Evolutionary conservation across 345 rosid species (phyloP).

Genomic region (Toxicodendron radicans): DNA sequence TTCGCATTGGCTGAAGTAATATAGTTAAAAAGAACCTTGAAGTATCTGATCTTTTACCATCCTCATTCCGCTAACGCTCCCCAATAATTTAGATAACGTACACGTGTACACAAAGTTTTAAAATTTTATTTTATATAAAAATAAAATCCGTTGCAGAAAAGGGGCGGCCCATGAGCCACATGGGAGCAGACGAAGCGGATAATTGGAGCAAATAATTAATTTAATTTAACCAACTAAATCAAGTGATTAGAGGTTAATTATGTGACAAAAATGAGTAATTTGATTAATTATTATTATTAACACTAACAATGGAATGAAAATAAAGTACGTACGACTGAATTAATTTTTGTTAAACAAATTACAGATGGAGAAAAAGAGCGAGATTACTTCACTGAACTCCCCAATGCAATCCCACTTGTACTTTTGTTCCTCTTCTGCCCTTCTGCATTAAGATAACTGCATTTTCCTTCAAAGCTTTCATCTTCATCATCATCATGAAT

Average conservation of each 20-base stretch:
- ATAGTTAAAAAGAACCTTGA: neutral
- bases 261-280: slow-evolving; percentile 1
- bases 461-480: too few relatives aligned
- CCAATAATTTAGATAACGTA: neutral
- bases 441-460: neutral
- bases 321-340: slow-evolving; percentile 16
- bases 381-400: too few relatives aligned
- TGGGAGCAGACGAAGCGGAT: neutral
- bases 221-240: too few relatives aligned
- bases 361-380: slow-evolving; percentile 11
- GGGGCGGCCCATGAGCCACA: neutral
- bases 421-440: neutral
- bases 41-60: neutral
- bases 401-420: too few relatives aligned
- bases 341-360: slow-evolving; percentile 20
- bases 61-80: neutral
- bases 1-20: neutral
- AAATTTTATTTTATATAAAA: too few relatives aligned
- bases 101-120: too few relatives aligned
- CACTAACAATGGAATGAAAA: slow-evolving; percentile 14
- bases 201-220: neutral
- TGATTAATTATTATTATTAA: slow-evolving; percentile 8
- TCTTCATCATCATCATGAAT: neutral
- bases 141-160: too few relatives aligned
- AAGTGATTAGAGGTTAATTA: neutral